phyloP scores from a whole-genome alignment of 805 yeast species.

The Myxozyma monticola region DNA sequence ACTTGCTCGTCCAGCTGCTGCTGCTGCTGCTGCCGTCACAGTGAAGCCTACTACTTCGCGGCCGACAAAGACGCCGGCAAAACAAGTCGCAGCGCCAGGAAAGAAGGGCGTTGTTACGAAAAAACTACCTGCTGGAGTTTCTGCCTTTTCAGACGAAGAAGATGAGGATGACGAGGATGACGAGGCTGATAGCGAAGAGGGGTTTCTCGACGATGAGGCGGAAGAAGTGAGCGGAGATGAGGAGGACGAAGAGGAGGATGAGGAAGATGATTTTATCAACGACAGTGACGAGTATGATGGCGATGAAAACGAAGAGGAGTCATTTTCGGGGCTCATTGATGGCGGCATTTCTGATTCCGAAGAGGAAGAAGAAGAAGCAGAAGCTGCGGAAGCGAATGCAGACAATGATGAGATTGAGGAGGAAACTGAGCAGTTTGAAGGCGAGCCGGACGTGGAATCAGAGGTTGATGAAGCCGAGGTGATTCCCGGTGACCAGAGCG shows the following conservation, averaged over 20 bases:
- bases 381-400: slow-evolving; percentile 44
- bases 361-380: slow-evolving; percentile 45
- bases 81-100: no score
- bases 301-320: slow-evolving; percentile 32
- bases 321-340: slow-evolving; percentile 30
- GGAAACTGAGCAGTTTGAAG: slow-evolving; percentile 50
- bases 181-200: slow-evolving; percentile 27
- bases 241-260: slow-evolving; percentile 16
- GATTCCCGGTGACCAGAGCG: slow-evolving; percentile 36
- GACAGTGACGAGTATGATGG: slow-evolving; percentile 15
- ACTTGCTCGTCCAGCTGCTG: no score
- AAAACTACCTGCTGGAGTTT: no score
- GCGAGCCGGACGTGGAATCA: slow-evolving; percentile 37
- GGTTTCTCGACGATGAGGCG: slow-evolving; percentile 43
- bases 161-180: slow-evolving; percentile 35
- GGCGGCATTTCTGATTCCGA: slow-evolving; percentile 25
- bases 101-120: no score
- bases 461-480: slow-evolving; percentile 43
- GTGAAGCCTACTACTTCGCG: background rate
- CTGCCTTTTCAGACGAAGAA: slow-evolving; percentile 42
- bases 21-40: no score
- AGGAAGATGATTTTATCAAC: slow-evolving; percentile 17
- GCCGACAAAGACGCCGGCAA: background rate
- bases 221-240: slow-evolving; percentile 38
- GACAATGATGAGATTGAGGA: slow-evolving; percentile 38